Base-by-base conservation (phyloP, 768 basidiomycete genomes). In the Boletus subparvulus region DNA sequence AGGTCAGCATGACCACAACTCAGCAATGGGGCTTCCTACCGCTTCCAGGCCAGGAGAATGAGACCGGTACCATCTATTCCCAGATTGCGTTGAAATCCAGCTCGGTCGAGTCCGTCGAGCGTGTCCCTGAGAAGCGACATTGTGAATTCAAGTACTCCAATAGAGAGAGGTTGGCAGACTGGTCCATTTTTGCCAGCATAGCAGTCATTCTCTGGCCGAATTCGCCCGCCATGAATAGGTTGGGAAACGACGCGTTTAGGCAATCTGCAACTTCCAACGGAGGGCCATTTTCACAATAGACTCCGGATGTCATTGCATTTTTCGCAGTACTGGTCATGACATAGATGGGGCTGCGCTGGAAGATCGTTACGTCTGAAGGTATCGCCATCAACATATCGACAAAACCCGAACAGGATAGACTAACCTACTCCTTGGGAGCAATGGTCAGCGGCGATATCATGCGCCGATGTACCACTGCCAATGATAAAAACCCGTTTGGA, bases 11-110 rank as follows among this genome's bases (percentile, higher is more conserved):
- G 19, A 5, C 12, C 33, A 30, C 8, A 26, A 19, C 9, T 19
- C 39, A 12, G 70, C 11, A 62, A 14, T 33, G 9, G 16, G 8
- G 13, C 7, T 7, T 16, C 21, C 53, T 49, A 54, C 53, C 47
- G 53, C 8, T 35, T 35, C 53, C 47, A 54, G 32, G 53, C 53
- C 11, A 54, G 24, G 32, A 54, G 61, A 30, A 69, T 61, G 9
- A 75, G 59, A 0, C 77, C 76, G 9, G 73, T 64, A 39, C 63
- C 68, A 41, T 75, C 64, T 5, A 64, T 54, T n/a, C 77, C 77
- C 41, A 69, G 40, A 47, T 69, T 68, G 6, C 40, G 53, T 14
- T 54, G 53, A 16, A 54, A 54, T 16, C 53, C 53, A 28, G 19
- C 53, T 10, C 28, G 39, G 33, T 54, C 53, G 32, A 54, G 39